phyloP scores from a whole-genome alignment of 1,139 yeast species.

The Kluyveromyces marxianus region DNA sequence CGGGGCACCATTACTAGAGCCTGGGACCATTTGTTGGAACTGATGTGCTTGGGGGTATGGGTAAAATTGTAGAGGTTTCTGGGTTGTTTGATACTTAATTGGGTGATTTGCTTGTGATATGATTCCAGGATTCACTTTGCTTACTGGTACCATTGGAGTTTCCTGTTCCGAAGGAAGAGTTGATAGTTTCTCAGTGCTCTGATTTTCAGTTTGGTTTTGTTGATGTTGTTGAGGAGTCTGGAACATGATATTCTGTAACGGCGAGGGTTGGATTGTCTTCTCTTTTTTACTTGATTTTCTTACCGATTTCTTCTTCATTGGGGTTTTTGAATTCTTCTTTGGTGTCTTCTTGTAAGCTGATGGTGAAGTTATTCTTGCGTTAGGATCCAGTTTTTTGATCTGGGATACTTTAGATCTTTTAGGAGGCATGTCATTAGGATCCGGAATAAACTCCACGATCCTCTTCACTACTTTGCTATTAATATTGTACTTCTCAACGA shows the following conservation, averaged over 20 bases:
- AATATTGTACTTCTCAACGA: constrained; percentile 49
- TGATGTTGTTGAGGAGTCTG: constrained; percentile 25
- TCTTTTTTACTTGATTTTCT: constrained; percentile 19
- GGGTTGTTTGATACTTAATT: constrained; percentile 18
- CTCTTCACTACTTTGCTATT: constrained; percentile 46
- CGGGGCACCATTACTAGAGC: constrained; percentile 1
- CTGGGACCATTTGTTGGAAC: constrained; percentile 9
- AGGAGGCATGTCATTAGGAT: constrained; percentile 44
- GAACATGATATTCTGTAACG: constrained; percentile 27
- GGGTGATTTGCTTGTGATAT: constrained; percentile 9
- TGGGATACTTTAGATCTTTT: constrained; percentile 38
- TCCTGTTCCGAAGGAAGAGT: constrained; percentile 8
- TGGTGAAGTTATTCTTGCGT: constrained; percentile 24
- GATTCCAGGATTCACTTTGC: constrained; percentile 11
- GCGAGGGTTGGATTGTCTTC: constrained; percentile 24
- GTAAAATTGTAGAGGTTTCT: constrained; percentile 29
- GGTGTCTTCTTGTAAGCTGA: constrained; percentile 32
- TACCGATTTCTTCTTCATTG: constrained; percentile 18
- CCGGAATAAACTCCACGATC: constrained; percentile 42
- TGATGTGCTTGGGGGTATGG: constrained; percentile 21
- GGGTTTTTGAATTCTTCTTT: constrained; percentile 17
- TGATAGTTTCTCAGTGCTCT: constrained; percentile 7
- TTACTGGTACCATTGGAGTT: constrained; percentile 4
- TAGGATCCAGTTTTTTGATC: constrained; percentile 27
- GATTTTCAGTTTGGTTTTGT: constrained; percentile 12